Evolutionary conservation across 345 rosid genomes (phyloP).

Genomic region (Bruguiera gymnorhiza): DNA sequence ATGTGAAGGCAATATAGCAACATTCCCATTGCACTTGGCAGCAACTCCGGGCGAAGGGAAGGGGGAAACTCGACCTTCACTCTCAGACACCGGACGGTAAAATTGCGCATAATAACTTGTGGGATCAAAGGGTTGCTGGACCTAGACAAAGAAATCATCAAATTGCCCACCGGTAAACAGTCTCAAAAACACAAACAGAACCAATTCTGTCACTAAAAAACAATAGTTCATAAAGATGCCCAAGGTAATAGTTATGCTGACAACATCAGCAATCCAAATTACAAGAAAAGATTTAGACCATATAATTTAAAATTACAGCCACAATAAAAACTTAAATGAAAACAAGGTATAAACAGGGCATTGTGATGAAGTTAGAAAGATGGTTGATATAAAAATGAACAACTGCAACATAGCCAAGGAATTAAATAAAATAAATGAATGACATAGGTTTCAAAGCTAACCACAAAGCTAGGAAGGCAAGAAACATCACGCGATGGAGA

Average conservation of each 20-base stretch:
- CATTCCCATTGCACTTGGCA: slow-evolving; percentile 72
- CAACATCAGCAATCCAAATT: no score
- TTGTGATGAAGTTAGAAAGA: not conserved
- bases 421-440: slow-evolving; percentile 2
- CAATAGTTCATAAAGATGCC: no score
- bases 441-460: slow-evolving; percentile 34
- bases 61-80: slow-evolving; percentile 79
- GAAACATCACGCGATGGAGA: slow-evolving; percentile 71
- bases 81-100: slow-evolving; percentile 63
- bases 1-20: slow-evolving; percentile 63
- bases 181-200: slow-evolving; percentile 7
- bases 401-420: not conserved
- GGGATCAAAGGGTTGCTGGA: slow-evolving; percentile 79
- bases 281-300: no score
- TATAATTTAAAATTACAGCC: no score
- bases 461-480: slow-evolving; percentile 73
- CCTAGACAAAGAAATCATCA: slow-evolving; percentile 40
- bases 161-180: slow-evolving; percentile 22
- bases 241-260: no score
- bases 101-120: slow-evolving; percentile 71
- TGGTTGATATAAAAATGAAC: not conserved
- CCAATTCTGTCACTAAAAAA: not conserved
- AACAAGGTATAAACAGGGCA: no score
- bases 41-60: slow-evolving; percentile 63
- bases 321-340: no score